Base-by-base conservation (phyloP, 139 green algal species). In the Coelastrella sp. region DNA sequence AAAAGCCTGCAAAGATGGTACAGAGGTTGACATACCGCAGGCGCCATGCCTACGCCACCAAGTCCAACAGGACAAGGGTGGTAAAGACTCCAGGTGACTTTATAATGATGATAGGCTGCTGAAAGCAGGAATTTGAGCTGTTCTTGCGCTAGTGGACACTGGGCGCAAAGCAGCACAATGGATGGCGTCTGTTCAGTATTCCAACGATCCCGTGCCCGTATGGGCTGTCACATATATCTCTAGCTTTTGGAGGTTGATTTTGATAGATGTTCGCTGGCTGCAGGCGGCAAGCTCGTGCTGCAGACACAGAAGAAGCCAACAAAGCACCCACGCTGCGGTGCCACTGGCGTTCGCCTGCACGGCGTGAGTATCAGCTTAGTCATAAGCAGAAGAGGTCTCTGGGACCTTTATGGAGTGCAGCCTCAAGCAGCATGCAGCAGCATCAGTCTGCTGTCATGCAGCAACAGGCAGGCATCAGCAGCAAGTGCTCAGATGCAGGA, bases 41-140 rank as follows among this genome's bases (percentile, higher is more conserved):
- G 91, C 94, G 97, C 89, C 98, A 99, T 93, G 95, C 90, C 91
- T 99, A 99, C 90, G 96, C 97, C 94, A 99, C 97, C 74, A 95
- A 95, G 93, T 98, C 94, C 66, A 99, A 99, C 96, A 96, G 96
- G 90, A 96, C 93, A 54, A 93, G 96, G 23, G 95, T 98, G 73
- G 94, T 99, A 60, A 98, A 97, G 94, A 99, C 97, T 0, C 98
- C 98, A 86, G 98, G 97, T 99, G 86, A 90, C n/a, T n/a, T 32
- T 0, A 0, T 76, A 0, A 47, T 6, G 14, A 76, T 2, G 5
- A 76, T 23, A 76, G 0, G 4, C 54, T 8, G 3, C 8, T 47
- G 17, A 47, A 0, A 47, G 32, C 32, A 47, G 32, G 32, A 2
- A 47, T 47, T 47, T 47, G 32, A 47, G 32, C 32, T 47, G 32